Base-by-base conservation (phyloP, 345 rosid species). In the Aurinia saxatilis region DNA sequence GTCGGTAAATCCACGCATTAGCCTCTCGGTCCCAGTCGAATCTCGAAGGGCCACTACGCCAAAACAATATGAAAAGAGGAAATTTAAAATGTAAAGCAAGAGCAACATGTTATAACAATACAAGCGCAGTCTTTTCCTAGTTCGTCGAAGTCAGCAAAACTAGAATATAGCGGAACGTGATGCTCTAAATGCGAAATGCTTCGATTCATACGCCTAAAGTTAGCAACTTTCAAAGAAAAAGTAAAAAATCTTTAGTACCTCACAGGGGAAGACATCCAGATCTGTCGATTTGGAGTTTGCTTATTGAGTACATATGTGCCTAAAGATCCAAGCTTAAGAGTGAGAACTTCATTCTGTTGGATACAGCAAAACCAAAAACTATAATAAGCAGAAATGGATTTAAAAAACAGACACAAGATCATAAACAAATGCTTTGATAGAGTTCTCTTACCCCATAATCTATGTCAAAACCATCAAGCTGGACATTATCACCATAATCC, bases 261-360 rank as follows among this genome's bases (percentile, higher is more conserved):
- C 65, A 81, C 77, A 0, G 98, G 96, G 12, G 98, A 91, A 67
- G 98, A 86, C 46, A 89, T 75, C 96, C 98, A 71, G 63, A 92
- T 83, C 71, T 92, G 96, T 50, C 95, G 77, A 75, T 89, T 89
- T 3, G 96, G 96, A 13, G 96, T 82, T 73, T 88, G 96, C 65
- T 92, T 92, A 57, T 92, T 92, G 75, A 92, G 50, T 25, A 89
- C 93, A 72, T 84, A 92, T 25, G 98, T 86, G 74, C 96, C 98
- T 39, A 79, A 53, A 60, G 78, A 75, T 70, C 95, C 97, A 15
- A 89, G 86, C 77, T 85, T 92, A 13, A 89, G 57, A 7, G 93
- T 89, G 57, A 89, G 78, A 58, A 89, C 98, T 80, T 89, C 96
- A 77, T 92, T 89, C 96, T 91, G 77, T 65, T 6, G 52, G 15